Evolutionary conservation across 225 moss, liverwort and hornwort genomes (phyloP), one percentile per base, ranked within the genome.

Genomic region (Sphagnum tenellum): DNA sequence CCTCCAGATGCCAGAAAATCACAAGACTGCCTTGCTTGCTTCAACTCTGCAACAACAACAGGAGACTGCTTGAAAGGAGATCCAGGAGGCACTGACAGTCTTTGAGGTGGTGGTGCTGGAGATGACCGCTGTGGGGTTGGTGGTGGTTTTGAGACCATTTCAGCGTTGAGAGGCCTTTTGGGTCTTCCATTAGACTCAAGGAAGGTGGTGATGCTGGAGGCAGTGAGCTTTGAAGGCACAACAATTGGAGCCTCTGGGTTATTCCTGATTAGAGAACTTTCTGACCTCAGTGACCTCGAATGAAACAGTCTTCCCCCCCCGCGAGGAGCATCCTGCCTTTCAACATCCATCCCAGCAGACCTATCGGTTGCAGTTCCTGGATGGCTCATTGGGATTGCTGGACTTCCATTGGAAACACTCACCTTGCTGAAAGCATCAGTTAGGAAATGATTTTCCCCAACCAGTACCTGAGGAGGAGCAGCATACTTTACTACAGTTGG

Each of bases 1-100:
- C 80, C 84, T 69, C 84, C 84, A 46, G 81, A 76, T 73, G 81
- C 84, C 64, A 74, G 69, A 72, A 78, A 85, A 47, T 75, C 80
- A 8, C 53, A 6, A 46, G 59, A 65, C 55, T 63, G 73, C 53
- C 45, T 64, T 54, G 48, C 57, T 65, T 46, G 64, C 61, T 66
- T 73, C 47, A 63, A 9, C 51, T 5, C 45, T 12, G 54, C 29
- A 29, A 29, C 29, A 29, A 29, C 52, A 52, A 5, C 52, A 52
- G 52, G 2, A 6, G 9, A 52, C 52, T 52, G 52, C 9, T 52
- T 52, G 52, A 9, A 52, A 52, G 29, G 29, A 29, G 29, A 29
- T 52, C 52, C 9, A 9, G 6, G 52, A 56, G 7, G 55, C 64
- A 47, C 69, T 49, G 70, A 64, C 73, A 59, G 71, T 50, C 74